phyloP scores from a whole-genome alignment of 1,139 yeast species.

The Kodamaea sp. region DNA sequence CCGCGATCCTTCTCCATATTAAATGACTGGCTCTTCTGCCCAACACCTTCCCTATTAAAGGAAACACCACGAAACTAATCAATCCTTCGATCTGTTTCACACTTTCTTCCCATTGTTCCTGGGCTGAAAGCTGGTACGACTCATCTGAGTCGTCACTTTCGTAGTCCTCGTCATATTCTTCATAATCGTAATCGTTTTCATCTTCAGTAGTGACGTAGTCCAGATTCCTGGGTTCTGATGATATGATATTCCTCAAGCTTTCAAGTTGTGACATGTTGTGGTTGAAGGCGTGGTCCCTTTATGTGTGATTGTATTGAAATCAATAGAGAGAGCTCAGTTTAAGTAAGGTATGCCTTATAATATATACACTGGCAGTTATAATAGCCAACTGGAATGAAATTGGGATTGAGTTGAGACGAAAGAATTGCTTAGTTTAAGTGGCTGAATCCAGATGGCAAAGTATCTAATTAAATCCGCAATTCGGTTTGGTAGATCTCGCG shows the following conservation, averaged over 20 bases:
- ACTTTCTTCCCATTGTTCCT: slow-evolving; percentile 82
- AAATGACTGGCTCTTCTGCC: slow-evolving; percentile 57
- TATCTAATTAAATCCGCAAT: too few relatives aligned
- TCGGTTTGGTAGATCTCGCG: too few relatives aligned
- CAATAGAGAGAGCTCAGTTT: too few relatives aligned
- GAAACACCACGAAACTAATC: slow-evolving; percentile 60
- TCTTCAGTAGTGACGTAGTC: slow-evolving; percentile 15
- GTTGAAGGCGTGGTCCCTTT: too few relatives aligned
- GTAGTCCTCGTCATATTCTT: slow-evolving; percentile 14
- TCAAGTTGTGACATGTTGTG: slow-evolving; percentile 12
- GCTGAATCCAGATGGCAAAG: too few relatives aligned
- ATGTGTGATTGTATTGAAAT: too few relatives aligned
- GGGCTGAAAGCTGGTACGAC: slow-evolving; percentile 40
- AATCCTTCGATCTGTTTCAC: slow-evolving; percentile 60
- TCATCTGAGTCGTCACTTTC: slow-evolving; percentile 11
- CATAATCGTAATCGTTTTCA: slow-evolving; percentile 14
- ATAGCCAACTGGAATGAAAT: too few relatives aligned
- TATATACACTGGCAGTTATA: too few relatives aligned
- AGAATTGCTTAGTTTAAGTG: too few relatives aligned
- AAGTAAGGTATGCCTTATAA: too few relatives aligned
- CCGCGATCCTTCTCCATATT: slow-evolving; percentile 36
- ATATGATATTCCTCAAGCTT: slow-evolving; percentile 8
- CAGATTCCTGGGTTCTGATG: slow-evolving; percentile 4
- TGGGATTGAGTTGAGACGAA: too few relatives aligned
- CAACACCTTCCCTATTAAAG: slow-evolving; percentile 67